These are phyloP conservation scores for Pichia manshurica DNA, from an alignment of 805 yeast species.

Conservation along the genomic window DNA sequence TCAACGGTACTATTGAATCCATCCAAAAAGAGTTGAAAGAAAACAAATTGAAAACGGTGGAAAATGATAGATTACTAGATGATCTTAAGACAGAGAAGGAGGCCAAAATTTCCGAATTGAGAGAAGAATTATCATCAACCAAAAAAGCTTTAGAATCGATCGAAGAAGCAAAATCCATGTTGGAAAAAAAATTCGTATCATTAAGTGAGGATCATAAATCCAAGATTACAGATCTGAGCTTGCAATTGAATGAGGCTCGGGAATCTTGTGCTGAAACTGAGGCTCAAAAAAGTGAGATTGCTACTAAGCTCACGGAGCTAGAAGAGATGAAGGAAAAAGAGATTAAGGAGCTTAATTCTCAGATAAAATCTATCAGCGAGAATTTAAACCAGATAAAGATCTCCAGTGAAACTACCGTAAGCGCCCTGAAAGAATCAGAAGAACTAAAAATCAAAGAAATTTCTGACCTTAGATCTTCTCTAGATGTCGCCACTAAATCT, in stretches of 20 bases:
- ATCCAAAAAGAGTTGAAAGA: neutral
- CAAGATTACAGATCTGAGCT: neutral
- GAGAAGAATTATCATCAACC: neutral
- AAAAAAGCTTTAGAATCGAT: neutral
- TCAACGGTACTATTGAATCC: neutral
- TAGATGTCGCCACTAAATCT: neutral
- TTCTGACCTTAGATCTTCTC: neutral
- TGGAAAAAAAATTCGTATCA: neutral
- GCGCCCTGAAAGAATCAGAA: neutral
- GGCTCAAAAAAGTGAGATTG: neutral
- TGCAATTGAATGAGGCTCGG: neutral
- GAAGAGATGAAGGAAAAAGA: neutral
- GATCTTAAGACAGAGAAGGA: neutral
- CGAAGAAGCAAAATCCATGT: neutral
- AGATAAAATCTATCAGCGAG: neutral
- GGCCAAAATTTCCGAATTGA: neutral
- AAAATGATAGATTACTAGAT: neutral
- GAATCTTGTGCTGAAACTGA: neutral
- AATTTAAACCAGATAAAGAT: neutral
- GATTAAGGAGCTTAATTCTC: neutral
- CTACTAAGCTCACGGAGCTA: neutral
- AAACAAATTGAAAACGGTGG: neutral
- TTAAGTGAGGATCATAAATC: neutral
- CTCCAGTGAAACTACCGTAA: neutral
- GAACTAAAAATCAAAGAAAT: neutral